Base-by-base conservation (phyloP, 73 alveolate species). In the Paramecium sexaurelia region DNA sequence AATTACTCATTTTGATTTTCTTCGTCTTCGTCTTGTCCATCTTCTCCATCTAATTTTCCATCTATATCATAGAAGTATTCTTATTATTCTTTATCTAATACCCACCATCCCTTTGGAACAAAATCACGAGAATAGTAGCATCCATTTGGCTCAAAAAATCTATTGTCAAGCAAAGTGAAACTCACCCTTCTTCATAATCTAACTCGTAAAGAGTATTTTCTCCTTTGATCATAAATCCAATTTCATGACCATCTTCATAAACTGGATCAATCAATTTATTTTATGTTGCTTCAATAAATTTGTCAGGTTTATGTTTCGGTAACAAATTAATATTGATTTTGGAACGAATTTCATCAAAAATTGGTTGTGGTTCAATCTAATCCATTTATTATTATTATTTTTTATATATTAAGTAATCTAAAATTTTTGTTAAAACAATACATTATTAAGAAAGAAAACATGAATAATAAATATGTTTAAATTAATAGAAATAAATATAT, bases 31-130 rank as follows among this genome's bases (percentile, higher is more conserved):
- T 61, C 83, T 4, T 61, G 47, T 61, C 83, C 83, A 26, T 61
- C 83, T 4, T 61, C 83, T 61, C 83, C 83, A 22, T 61, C 83
- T 6, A 61, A 61, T 32, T 29, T 32, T 29, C 83, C 83, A 61
- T 61, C 43, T 26, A 61, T 61, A 32, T 61, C 26, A 32, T 61
- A 61, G 26, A 61, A 61, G 45, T 22, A 61, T 32, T 61, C 83
- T 10, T 61, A 26, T 24, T 17, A 32, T 7, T 61, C 43, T 11
- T 32, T 40, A 78, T 78, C 90, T 24, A 78, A 78, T 43, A 78
- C 90, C 90, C 90, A 78, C 90, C 90, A 78, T 41, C 90, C 90
- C 33, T 40, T 40, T 78, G 90, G 90, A 36, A 36, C 90, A 45
- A 78, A 78, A 78, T 78, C 90, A 10, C 55, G 45, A 22, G 69